phyloP scores from a whole-genome alignment of 371 early-diverging fungal species.

The Entomophthora muscae region DNA sequence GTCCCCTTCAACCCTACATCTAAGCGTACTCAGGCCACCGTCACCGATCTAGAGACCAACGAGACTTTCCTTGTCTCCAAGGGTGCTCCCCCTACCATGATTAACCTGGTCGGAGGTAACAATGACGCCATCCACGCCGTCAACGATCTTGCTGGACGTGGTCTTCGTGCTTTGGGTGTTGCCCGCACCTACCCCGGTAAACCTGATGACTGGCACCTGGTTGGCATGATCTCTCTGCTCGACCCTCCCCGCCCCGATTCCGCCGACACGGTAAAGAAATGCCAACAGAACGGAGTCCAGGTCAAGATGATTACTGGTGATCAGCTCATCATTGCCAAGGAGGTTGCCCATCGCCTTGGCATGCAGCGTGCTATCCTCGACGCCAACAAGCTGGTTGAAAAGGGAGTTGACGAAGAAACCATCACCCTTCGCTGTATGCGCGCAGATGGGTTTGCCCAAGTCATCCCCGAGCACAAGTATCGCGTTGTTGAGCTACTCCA shows the following conservation, averaged over 20 bases:
- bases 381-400: conserved; percentile 54
- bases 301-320: conserved; percentile 85
- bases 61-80: conserved; percentile 70
- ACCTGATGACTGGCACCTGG: conserved; percentile 40
- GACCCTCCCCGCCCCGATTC: conserved; percentile 74
- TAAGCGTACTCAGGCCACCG: conserved; percentile 79
- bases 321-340: conserved; percentile 73
- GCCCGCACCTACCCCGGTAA: conserved; percentile 47
- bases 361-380: conserved; percentile 65
- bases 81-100: conserved; percentile 88
- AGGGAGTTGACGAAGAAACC: conserved; percentile 68
- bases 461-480: conserved; percentile 91
- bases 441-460: conserved; percentile 91
- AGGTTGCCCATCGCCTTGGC: conserved; percentile 69
- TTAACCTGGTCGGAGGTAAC: conserved; percentile 61
- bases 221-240: conserved; percentile 64
- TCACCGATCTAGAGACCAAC: conserved; percentile 39
- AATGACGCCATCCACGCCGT: conserved; percentile 59
- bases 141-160: conserved; percentile 62
- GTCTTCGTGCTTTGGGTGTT: conserved; percentile 81
- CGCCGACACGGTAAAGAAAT: conserved; percentile 35
- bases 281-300: conserved; percentile 51
- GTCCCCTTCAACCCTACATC: conserved; percentile 81
- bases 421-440: conserved; percentile 58
- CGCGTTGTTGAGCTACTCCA: conserved; percentile 78